Base-by-base conservation (phyloP, 768 basidiomycete species). In the Pulveroboletus sp. region DNA sequence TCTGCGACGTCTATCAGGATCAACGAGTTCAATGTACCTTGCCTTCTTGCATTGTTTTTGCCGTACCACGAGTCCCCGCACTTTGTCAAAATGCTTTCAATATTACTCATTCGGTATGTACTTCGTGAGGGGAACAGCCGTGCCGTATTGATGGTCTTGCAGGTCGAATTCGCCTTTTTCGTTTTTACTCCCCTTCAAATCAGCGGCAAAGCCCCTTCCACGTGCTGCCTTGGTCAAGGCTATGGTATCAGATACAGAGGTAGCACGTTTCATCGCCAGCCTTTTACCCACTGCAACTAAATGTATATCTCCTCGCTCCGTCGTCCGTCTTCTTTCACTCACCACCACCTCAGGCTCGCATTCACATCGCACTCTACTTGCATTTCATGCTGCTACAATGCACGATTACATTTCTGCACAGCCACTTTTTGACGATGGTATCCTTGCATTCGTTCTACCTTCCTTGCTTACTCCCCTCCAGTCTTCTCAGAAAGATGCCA, bases 21-120 rank as follows among this genome's bases (percentile, higher is more conserved):
- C 26, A 79, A 97, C 62, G 93, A 98, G 65, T 93, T 97, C 73
- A 96, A 98, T 60, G 76, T 94, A 47, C 79, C 86, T 47, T 76
- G 79, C 21, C 63, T 93, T 26, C 75, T 98, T 6, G 70, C 83
- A 8, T 73, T 93, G 21, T 98, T 98, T 69, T 71, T 97, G 28
- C 96, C 96, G 0, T 97, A 95, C 64, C 93, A 98, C 61, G 91
- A 94, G 57, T 89, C 94, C 5, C 84, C 89, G 0, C 93, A 97
- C 65, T 98, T 98, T 67, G 79, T 86, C 8, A 95, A 96, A 59
- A 90, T 97, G 77, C 74, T 96, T 24, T 82, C 88, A 2, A 92
- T 99, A 58, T 71, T 97, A 46, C 80, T 85, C 58, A 78, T 92
- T 49, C 75, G 77, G 88, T 89, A 56, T 24, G 81, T 71, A 3